These are phyloP conservation scores for Aspergillus diversus DNA, from an alignment of 495 filamentous ascomycete species.

Conservation along the genomic window DNA sequence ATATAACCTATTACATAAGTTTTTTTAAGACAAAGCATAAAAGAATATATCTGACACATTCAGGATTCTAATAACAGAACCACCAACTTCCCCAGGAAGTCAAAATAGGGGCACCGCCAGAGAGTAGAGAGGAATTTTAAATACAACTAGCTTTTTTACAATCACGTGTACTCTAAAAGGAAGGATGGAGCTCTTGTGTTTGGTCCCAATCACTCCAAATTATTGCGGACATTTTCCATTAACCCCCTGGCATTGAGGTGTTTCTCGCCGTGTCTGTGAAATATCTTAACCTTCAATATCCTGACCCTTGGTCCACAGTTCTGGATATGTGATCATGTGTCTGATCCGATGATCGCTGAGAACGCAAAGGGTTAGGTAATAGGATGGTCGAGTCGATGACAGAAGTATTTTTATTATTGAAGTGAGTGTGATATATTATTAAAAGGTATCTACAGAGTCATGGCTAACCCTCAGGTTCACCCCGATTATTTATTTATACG, in stretches of 20 bases:
- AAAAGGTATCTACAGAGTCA: neutral
- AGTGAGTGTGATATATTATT: slow-evolving; percentile 2
- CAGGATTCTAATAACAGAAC: neutral
- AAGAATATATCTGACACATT: neutral
- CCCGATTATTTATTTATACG: neutral
- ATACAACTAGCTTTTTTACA: slow-evolving; percentile 4
- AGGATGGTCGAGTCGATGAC: too few relatives aligned
- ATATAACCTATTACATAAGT: neutral
- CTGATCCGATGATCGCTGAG: too few relatives aligned
- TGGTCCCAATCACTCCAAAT: neutral
- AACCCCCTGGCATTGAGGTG: too few relatives aligned
- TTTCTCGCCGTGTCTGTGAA: too few relatives aligned
- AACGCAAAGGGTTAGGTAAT: too few relatives aligned
- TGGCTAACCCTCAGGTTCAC: neutral
- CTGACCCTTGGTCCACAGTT: too few relatives aligned
- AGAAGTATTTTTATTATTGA: neutral
- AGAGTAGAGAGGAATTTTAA: neutral
- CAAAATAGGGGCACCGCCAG: neutral
- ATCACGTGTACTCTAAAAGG: neutral
- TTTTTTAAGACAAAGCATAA: neutral
- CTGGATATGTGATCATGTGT: too few relatives aligned
- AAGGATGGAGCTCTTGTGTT: neutral
- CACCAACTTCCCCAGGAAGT: neutral
- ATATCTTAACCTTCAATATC: too few relatives aligned
- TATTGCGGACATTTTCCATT: neutral